These are phyloP conservation scores for Magnolia sinica DNA, from an alignment of 164 flowering plant species.

Conservation along the genomic window DNA sequence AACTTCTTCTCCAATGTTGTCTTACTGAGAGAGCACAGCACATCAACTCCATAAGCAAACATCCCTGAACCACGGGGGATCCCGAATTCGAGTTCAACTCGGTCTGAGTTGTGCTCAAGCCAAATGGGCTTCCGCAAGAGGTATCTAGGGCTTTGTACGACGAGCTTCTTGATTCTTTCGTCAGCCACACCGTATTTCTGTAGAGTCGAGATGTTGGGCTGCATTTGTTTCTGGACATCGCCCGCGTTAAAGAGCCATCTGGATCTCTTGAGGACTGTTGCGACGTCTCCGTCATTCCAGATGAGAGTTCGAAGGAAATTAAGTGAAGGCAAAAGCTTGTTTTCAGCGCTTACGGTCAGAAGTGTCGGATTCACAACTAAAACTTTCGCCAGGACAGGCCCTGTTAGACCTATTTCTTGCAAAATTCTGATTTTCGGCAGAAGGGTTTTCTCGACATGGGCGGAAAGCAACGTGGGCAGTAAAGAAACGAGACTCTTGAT, in stretches of 20 bases:
- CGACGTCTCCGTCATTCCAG: not conserved
- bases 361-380: not conserved
- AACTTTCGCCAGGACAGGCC: constrained; percentile 3
- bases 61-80: constrained; percentile 1
- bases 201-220: constrained; percentile 1
- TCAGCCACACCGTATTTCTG: constrained; percentile 6
- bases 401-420: constrained; percentile 12
- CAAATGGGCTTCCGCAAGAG: not conserved
- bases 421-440: constrained; percentile 9
- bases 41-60: constrained; percentile 7
- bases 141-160: not conserved
- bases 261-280: constrained; percentile 3
- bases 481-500: constrained; percentile 1
- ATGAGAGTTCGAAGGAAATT: not conserved
- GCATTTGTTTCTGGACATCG: not conserved
- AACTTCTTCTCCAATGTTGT: constrained; percentile 7
- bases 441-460: constrained; percentile 7
- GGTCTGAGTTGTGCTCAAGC: not conserved
- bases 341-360: not conserved
- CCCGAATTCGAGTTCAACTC: constrained; percentile 7
- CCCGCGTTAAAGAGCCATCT: not conserved
- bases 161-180: not conserved
- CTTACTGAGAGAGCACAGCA: not conserved
- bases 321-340: not conserved
- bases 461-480: not conserved